phyloP scores from a whole-genome alignment of 306 rosid genomes.

The Acacia acuminata region DNA sequence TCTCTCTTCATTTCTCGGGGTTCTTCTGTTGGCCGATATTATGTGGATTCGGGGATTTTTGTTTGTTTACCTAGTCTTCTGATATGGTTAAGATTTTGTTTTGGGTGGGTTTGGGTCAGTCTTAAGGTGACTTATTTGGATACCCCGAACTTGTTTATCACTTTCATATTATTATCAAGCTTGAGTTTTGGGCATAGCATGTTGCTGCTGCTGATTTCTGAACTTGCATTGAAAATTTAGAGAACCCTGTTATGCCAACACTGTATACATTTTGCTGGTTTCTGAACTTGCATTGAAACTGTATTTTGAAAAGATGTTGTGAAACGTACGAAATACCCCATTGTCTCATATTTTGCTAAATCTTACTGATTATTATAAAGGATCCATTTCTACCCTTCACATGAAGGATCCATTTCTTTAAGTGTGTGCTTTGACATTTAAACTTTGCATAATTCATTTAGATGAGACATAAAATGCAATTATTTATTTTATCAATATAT shows the following conservation, averaged over 20 bases:
- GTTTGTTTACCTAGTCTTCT: no score
- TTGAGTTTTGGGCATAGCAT: no score
- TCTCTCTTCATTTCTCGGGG: not conserved
- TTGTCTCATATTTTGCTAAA: not conserved
- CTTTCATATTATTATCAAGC: no score
- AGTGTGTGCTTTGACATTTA: no score
- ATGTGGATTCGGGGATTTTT: not conserved
- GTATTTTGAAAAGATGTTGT: not conserved
- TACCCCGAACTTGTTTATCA: no score
- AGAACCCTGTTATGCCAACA: not conserved
- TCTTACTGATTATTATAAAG: not conserved
- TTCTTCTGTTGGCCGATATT: not conserved
- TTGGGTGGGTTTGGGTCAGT: no score
- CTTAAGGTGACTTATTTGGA: no score
- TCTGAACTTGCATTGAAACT: not conserved
- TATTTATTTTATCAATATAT: not conserved
- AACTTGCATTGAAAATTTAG: not conserved
- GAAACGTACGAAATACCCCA: not conserved
- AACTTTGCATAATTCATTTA: not conserved
- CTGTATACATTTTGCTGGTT: not conserved
- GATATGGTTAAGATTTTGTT: no score
- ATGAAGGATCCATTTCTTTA: not conserved
- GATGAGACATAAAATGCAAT: not conserved
- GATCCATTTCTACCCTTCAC: not conserved
- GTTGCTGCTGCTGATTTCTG: not conserved